Conservation (phyloP, 108 stramenopile species). For the Stephanodiscus triporus region DNA sequence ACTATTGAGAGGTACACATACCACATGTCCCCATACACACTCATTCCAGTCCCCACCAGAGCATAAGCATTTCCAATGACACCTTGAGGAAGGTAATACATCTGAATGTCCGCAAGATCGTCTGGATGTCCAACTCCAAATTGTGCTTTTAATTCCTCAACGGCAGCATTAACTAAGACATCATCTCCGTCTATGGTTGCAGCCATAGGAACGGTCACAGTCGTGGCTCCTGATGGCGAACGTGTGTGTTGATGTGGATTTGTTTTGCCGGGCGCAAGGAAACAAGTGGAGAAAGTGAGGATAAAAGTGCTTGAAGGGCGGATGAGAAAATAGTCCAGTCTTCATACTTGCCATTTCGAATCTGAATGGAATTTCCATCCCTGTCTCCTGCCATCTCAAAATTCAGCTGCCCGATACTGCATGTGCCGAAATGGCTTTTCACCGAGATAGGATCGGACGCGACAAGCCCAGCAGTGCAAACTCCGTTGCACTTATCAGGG, state of each 20-base stretch:
- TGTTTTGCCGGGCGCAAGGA: background rate
- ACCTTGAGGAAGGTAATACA: too few relatives aligned
- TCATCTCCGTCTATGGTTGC: background rate
- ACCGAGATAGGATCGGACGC: slow-evolving; percentile 6
- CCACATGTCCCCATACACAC: slow-evolving; percentile 58
- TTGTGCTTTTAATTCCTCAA: too few relatives aligned
- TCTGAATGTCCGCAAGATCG: too few relatives aligned
- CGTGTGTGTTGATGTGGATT: background rate
- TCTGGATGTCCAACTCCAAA: too few relatives aligned
- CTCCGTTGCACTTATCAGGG: slow-evolving; percentile 9
- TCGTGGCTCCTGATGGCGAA: background rate
- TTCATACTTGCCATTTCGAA: slow-evolving; percentile 1
- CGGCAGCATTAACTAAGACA: too few relatives aligned
- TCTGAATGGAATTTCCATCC: background rate
- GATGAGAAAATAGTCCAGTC: background rate
- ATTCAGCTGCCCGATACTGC: slow-evolving; percentile 36
- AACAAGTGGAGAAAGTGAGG: background rate
- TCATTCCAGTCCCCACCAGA: slow-evolving; percentile 19
- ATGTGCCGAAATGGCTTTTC: slow-evolving; percentile 7
- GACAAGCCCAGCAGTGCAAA: slow-evolving; percentile 19
- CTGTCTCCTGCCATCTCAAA: background rate
- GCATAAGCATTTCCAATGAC: slow-evolving; percentile 45
- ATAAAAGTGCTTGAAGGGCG: background rate
- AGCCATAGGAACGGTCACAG: background rate
- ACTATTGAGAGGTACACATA: slow-evolving; percentile 25